Percentiles rank a stretch among this genome's conserved stretches.
Evolutionary conservation across 306 rosid genomes (phyloP).

Genomic region (Benincasa hispida): DNA sequence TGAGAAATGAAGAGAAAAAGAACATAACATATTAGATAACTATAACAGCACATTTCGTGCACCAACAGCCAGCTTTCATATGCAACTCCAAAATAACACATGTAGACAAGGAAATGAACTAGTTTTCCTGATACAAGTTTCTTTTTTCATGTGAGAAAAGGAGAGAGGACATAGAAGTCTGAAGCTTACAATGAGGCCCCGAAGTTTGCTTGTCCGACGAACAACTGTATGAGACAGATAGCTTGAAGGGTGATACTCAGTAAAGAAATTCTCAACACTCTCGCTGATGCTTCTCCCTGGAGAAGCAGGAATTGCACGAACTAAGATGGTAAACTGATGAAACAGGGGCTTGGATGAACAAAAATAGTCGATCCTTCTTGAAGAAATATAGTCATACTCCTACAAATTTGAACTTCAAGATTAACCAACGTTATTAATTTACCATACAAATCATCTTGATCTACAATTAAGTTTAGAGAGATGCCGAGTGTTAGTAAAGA

Average conservation of each 20-base stretch:
- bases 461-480: neutral
- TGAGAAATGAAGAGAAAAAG: constrained; percentile 18
- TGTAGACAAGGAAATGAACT: neutral
- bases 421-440: neutral
- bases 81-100: neutral
- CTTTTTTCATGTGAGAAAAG: constrained; percentile 9
- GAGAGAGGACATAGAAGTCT: neutral
- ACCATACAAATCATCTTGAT: neutral
- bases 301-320: constrained; percentile 56
- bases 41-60: neutral
- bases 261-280: constrained; percentile 53
- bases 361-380: constrained; percentile 61
- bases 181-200: constrained; percentile 50
- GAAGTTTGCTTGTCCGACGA: constrained; percentile 46
- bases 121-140: neutral
- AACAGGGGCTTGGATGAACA: constrained; percentile 74
- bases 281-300: constrained; percentile 39
- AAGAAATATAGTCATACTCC: constrained; percentile 68
- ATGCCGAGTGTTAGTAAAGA: neutral
- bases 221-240: constrained; percentile 70
- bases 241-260: constrained; percentile 56
- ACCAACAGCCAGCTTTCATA: constrained; percentile 13
- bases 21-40: neutral
- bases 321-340: constrained; percentile 82
- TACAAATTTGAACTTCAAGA: constrained; percentile 30